phyloP scores from a whole-genome alignment of 2,329 filamentous ascomycete genomes.

The Diaporthe sp. region DNA sequence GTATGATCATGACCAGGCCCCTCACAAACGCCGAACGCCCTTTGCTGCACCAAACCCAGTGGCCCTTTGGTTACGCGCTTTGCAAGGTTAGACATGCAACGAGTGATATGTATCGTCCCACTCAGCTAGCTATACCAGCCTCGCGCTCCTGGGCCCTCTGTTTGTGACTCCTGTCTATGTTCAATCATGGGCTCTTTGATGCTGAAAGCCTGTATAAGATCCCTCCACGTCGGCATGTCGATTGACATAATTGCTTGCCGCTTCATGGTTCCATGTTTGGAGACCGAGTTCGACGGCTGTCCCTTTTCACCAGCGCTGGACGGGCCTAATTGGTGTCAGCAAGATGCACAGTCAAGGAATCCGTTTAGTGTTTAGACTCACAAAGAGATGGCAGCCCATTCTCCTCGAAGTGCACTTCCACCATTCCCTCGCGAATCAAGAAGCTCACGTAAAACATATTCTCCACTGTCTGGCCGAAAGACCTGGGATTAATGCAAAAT shows the following conservation, averaged over 20 bases:
- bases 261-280: conserved; percentile 69
- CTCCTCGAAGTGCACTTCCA: conserved; percentile 81
- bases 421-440: conserved; percentile 86
- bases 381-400: conserved; percentile 83
- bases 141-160: conserved; percentile 65
- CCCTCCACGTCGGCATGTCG: conserved; percentile 86
- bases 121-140: conserved; percentile 74
- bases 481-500: conserved; percentile 90
- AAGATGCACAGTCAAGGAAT: background rate
- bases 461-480: conserved; percentile 95
- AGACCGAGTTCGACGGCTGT: conserved; percentile 59
- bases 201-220: conserved; percentile 81
- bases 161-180: conserved; percentile 76
- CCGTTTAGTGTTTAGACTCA: conserved; percentile 61
- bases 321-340: conserved; percentile 1
- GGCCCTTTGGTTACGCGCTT: background rate
- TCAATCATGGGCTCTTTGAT: conserved; percentile 87
- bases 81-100: background rate
- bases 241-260: conserved; percentile 92
- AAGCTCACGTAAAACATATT: conserved; percentile 98
- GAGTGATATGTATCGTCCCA: background rate
- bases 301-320: conserved; percentile 46
- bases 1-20: background rate
- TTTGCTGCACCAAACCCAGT: conserved; percentile 9
- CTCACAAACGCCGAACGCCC: conserved; percentile 9